Conservation (phyloP, 2,329 filamentous ascomycete species). For the Aspergillus pseudoterreus region DNA sequence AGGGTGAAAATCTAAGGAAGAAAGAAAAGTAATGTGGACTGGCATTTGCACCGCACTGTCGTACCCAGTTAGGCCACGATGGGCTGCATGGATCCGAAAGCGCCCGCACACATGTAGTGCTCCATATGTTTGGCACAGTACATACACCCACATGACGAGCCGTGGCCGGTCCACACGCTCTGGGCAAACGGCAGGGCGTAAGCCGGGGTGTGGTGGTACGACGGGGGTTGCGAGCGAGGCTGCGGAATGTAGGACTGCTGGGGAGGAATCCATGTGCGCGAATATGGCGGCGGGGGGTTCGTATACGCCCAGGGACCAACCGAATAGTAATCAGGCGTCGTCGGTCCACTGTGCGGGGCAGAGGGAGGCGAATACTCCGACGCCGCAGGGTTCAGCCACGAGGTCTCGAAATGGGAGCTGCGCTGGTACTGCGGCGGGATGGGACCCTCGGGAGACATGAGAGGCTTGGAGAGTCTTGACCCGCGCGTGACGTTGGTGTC, state of each 20-base stretch:
- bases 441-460: slow-evolving; percentile 46
- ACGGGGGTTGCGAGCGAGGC: slow-evolving; percentile 43
- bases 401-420: slow-evolving; percentile 45
- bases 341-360: slow-evolving; percentile 46
- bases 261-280: slow-evolving; percentile 37
- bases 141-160: slow-evolving; percentile 45
- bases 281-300: slow-evolving; percentile 40
- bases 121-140: slow-evolving; percentile 50
- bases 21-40: slow-evolving; percentile 16
- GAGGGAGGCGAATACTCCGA: slow-evolving; percentile 52
- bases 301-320: slow-evolving; percentile 41
- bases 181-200: slow-evolving; percentile 46
- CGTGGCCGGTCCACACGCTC: slow-evolving; percentile 46
- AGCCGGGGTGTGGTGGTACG: slow-evolving; percentile 47
- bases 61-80: slow-evolving; percentile 31
- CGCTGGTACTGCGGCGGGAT: slow-evolving; percentile 51
- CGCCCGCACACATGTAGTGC: slow-evolving; percentile 45
- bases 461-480: slow-evolving; percentile 47
- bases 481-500: slow-evolving; percentile 61
- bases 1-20: slow-evolving; percentile 20
- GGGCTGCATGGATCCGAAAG: slow-evolving; percentile 44
- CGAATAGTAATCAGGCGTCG: slow-evolving; percentile 47
- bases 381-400: slow-evolving; percentile 48
- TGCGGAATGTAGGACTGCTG: slow-evolving; percentile 33
- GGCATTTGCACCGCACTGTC: not conserved